Evolutionary conservation across 352 stramenopile genomes (phyloP).

Genomic region (Phytophthora podocarpi): DNA sequence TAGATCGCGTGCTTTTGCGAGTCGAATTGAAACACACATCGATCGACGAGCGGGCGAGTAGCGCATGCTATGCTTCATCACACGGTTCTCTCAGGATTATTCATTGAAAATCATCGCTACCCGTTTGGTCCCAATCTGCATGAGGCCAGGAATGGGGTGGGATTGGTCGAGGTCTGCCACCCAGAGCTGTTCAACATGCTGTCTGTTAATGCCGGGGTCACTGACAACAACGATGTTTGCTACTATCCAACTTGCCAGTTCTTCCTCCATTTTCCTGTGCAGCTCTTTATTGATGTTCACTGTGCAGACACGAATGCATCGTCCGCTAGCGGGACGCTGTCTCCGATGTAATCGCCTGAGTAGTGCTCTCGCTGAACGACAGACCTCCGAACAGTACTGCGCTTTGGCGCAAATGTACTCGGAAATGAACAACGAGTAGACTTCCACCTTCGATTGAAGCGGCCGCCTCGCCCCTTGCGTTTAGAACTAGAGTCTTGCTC

Average conservation of each 20-base stretch:
- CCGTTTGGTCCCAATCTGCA: not conserved
- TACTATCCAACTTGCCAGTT: slow-evolving; percentile 7
- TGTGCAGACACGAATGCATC: too few relatives aligned
- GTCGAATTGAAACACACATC: not conserved
- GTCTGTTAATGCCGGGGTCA: not conserved
- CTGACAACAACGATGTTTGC: not conserved
- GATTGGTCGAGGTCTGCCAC: not conserved
- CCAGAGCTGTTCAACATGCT: slow-evolving; percentile 1
- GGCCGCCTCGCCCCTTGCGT: not conserved
- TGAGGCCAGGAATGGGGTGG: not conserved
- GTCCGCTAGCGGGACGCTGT: not conserved
- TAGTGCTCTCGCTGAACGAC: slow-evolving; percentile 9
- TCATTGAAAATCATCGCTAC: not conserved
- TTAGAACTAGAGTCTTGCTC: not conserved
- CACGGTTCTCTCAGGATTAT: not conserved
- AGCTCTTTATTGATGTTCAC: slow-evolving; percentile 9
- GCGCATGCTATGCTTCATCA: not conserved
- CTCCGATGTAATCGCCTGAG: slow-evolving; percentile 7
- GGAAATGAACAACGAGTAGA: not conserved
- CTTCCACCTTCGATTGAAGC: not conserved
- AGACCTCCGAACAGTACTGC: not conserved
- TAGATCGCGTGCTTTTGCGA: not conserved
- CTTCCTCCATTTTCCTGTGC: not conserved
- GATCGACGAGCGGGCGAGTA: not conserved
- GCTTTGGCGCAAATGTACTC: not conserved